These are phyloP conservation scores for Penicillium sp. DNA, from an alignment of 2,329 filamentous ascomycete species.

Conservation along the genomic window DNA sequence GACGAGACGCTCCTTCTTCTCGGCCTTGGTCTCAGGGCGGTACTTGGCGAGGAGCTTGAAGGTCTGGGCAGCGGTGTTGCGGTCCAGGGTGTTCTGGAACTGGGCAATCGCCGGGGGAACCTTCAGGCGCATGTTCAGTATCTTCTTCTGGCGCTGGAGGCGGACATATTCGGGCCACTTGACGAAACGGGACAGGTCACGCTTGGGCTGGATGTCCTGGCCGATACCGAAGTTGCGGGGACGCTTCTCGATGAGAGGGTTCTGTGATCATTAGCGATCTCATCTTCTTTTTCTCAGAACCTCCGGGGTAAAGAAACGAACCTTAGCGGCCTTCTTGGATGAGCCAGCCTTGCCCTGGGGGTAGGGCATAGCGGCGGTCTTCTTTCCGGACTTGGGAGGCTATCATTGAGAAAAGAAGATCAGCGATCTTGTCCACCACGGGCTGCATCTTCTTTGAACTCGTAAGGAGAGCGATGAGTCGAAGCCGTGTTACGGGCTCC, in stretches of 20 bases:
- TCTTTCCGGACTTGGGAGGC: constrained; percentile 97
- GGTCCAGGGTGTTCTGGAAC: constrained; percentile 96
- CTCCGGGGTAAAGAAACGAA: constrained; percentile 49
- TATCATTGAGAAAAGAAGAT: constrained; percentile 99
- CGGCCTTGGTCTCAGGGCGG: constrained; percentile 95
- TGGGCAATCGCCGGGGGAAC: constrained; percentile 94
- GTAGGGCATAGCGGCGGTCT: constrained; percentile 95
- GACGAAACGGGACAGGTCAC: constrained; percentile 96
- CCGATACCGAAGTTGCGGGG: constrained; percentile 97
- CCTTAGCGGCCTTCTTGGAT: constrained; percentile 94
- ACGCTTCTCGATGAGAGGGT: constrained; percentile 98
- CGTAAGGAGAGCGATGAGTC: constrained; percentile 64
- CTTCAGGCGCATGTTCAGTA: constrained; percentile 97
- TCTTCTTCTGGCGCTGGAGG: constrained; percentile 91
- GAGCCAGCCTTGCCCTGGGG: constrained; percentile 81
- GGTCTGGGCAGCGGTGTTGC: constrained; percentile 90
- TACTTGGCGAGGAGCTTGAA: constrained; percentile 99
- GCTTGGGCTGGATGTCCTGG: constrained; percentile 94
- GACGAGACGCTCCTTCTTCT: constrained; percentile 99
- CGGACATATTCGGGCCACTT: constrained; percentile 99
- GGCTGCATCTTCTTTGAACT: constrained; percentile 77
- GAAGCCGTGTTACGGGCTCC: constrained; percentile 50
- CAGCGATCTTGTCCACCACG: constrained; percentile 76
- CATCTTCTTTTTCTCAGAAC: constrained; percentile 5
- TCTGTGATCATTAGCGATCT: constrained; percentile 52